phyloP scores from a whole-genome alignment of 352 stramenopile species.

The Blastocystis sp. region DNA sequence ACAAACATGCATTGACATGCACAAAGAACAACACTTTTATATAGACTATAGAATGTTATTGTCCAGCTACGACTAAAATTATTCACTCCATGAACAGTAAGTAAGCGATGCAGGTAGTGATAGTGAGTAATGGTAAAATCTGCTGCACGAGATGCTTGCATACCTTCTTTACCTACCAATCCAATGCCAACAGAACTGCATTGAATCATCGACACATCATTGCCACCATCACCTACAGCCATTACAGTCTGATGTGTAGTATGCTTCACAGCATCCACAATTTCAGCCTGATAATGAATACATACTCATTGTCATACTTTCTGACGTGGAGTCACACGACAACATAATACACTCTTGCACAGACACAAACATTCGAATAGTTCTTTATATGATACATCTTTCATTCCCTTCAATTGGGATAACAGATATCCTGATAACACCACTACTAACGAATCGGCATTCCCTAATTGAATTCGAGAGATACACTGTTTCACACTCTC shows the following conservation, averaged over 20 bases:
- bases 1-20: not conserved
- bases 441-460: too few relatives aligned
- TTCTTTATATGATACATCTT: not conserved
- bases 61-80: constrained; percentile 56
- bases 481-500: too few relatives aligned
- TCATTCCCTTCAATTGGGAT: too few relatives aligned
- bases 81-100: constrained; percentile 78
- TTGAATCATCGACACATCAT: constrained; percentile 88
- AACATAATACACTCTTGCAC: constrained; percentile 82
- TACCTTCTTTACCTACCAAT: constrained; percentile 84
- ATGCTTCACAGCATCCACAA: constrained; percentile 83
- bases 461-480: too few relatives aligned
- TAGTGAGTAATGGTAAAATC: constrained; percentile 87
- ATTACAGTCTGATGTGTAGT: constrained; percentile 72
- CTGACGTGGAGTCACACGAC: constrained; percentile 82
- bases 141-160: constrained; percentile 82
- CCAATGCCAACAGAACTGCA: constrained; percentile 82
- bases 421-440: too few relatives aligned
- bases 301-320: too few relatives aligned
- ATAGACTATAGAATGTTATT: constrained; percentile 70
- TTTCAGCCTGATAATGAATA: constrained; percentile 66
- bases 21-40: constrained; percentile 67
- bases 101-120: constrained; percentile 77
- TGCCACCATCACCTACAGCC: constrained; percentile 83
- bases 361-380: constrained; percentile 60